Evolutionary conservation across 148 eudicot species (phyloP), one percentile per base, ranked within the genome.

Genomic region (Persicaria maculosa): DNA sequence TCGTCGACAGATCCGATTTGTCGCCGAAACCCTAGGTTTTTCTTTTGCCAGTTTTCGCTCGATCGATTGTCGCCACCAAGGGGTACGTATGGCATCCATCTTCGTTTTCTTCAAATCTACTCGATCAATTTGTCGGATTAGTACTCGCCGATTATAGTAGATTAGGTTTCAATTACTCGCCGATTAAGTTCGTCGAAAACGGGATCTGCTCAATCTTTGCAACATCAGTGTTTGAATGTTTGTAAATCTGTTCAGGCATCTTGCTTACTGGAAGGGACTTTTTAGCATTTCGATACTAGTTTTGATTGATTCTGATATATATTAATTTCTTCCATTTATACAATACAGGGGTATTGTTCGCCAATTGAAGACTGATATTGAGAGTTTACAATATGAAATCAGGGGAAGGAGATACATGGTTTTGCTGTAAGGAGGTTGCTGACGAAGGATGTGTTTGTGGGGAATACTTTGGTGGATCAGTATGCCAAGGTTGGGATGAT

Each of bases 401-500:
- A 44, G 44, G 91, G 97, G 47, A 85, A 68, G 84, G 80, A 87
- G 80, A 78, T 82, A 71, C 97, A 91, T 75, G 87, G 83, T 12
- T 84, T 84, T 68, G 88, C 88, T 12, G 14, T 87, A 45, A 57
- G 83, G 54, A 83, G 50, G 40, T 80, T 87, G 69, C 68, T 84
- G 31, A 8, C 79, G 10, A 81, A 84, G 73, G 88, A 91, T 77
- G 74, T 89, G 75, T 91, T 84, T 74, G 88, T 91, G 71, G 97
- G 86, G 36, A 91, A 91, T 80, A 90, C 88, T 4, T 36, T 87
- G 50, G 81, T 91, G 20, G 93, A 87, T 74, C 82, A 87, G 88
- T 91, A 91, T 80, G 90, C 90, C n/a, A 91, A 91, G 76, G 81
- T 86, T 72, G 91, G 84, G 55, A 75, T 81, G 74, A 74, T 89